Evolutionary conservation across 176 grass and related monocot genomes (phyloP).

Genomic region (Triticum monococcum): DNA sequence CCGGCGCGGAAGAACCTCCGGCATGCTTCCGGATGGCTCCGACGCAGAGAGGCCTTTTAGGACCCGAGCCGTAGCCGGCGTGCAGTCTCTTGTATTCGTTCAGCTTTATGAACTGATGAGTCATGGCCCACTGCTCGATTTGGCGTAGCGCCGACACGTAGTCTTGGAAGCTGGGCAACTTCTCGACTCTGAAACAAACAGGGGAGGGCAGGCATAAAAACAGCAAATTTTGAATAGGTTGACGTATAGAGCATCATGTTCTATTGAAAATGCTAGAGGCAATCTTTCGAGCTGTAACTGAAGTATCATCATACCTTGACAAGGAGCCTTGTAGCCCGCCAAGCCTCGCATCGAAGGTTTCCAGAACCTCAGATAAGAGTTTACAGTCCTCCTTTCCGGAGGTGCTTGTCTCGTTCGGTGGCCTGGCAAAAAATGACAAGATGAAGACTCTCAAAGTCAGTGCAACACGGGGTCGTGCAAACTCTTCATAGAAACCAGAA

Average conservation of each 20-base stretch:
- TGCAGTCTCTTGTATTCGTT: neutral
- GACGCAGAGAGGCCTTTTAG: neutral
- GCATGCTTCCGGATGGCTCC: conserved; percentile 26
- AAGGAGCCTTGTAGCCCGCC: conserved; percentile 29
- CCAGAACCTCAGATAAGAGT: conserved; percentile 30
- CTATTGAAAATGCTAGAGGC: neutral
- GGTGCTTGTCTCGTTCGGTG: conserved; percentile 13
- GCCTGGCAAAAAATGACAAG: conserved; percentile 37
- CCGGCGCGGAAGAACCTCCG: neutral
- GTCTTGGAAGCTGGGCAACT: conserved; percentile 26
- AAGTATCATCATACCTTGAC: conserved; percentile 33
- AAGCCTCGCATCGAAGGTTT: conserved; percentile 30
- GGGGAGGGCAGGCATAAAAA: neutral
- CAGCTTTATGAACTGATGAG: conserved; percentile 27
- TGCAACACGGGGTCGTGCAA: neutral
- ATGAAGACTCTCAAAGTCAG: conserved; percentile 9
- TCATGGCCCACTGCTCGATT: conserved; percentile 34
- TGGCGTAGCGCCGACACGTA: neutral
- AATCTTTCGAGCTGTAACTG: neutral
- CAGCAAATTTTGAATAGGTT: neutral
- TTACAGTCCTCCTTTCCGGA: conserved; percentile 25
- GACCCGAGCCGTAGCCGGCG: neutral
- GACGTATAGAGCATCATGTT: neutral
- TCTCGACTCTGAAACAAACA: conserved; percentile 33
- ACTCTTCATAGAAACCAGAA: neutral